Evolutionary conservation across 108 stramenopile species (phyloP).

Genomic region (Nannochloropsis salina): DNA sequence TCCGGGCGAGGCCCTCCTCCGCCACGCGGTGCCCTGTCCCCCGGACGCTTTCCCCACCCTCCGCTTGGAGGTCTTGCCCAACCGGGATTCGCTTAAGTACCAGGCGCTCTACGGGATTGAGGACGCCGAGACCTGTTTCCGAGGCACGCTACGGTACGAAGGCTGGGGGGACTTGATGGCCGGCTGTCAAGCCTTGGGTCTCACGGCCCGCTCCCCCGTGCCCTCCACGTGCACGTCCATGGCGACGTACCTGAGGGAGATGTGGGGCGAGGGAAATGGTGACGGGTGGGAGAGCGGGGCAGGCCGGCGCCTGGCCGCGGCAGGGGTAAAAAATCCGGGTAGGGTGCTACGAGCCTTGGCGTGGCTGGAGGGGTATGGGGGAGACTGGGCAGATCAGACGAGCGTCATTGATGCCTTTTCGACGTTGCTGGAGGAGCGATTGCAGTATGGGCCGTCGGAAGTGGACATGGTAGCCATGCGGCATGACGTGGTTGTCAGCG

Average conservation of each 20-base stretch:
- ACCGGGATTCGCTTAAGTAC: conserved; percentile 68
- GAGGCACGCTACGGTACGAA: conserved; percentile 73
- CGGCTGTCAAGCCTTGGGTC: conserved; percentile 59
- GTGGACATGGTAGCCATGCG: conserved; percentile 36
- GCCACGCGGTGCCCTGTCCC: background rate
- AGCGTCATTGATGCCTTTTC: conserved; percentile 27
- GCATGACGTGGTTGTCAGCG: conserved; percentile 25
- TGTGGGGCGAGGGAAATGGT: background rate
- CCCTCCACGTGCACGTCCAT: background rate
- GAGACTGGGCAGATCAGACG: background rate
- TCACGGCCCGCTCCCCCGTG: conserved; percentile 37
- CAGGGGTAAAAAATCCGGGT: background rate
- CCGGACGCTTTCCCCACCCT: conserved; percentile 56
- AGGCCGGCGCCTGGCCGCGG: background rate
- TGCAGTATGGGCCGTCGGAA: conserved; percentile 27
- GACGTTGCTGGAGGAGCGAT: conserved; percentile 22
- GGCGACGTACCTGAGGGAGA: background rate
- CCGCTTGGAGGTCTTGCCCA: conserved; percentile 69
- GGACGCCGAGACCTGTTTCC: conserved; percentile 60
- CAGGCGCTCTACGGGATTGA: conserved; percentile 65
- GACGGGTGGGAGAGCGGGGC: background rate
- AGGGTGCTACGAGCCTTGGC: background rate
- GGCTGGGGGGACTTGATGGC: conserved; percentile 64
- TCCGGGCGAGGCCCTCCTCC: conserved; percentile 30
- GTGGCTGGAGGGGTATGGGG: background rate